Conservation (phyloP, 2,329 filamentous ascomycete species). For the Hypoxylon sp. region DNA sequence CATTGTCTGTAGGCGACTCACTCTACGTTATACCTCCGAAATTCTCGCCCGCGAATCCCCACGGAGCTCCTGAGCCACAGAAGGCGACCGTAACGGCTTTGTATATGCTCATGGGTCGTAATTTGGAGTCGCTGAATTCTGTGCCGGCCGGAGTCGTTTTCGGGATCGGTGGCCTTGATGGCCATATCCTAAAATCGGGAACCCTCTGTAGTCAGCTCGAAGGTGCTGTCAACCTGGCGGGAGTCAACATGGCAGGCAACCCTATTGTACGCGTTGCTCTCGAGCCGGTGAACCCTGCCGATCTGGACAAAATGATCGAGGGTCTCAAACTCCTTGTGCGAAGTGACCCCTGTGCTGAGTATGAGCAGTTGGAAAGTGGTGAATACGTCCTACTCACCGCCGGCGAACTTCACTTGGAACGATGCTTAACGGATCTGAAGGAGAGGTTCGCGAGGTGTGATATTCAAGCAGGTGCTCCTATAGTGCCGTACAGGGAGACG, state of each 20-base stretch:
- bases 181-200: conserved; percentile 93
- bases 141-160: conserved; percentile 96
- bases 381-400: conserved; percentile 96
- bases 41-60: conserved; percentile 84
- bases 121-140: conserved; percentile 82
- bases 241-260: conserved; percentile 81
- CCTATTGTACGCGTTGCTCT: conserved; percentile 96
- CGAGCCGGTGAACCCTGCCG: conserved; percentile 90
- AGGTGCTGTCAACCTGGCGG: conserved; percentile 90
- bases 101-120: conserved; percentile 96
- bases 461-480: conserved; percentile 92
- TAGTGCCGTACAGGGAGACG: conserved; percentile 95
- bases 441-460: conserved; percentile 95
- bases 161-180: conserved; percentile 91
- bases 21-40: conserved; percentile 94
- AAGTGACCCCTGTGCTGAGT: conserved; percentile 95
- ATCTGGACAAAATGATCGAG: conserved; percentile 94
- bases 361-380: conserved; percentile 91
- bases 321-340: conserved; percentile 90
- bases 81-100: conserved; percentile 88
- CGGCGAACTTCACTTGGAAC: conserved; percentile 92
- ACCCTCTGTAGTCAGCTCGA: conserved; percentile 90
- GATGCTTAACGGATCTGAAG: conserved; percentile 91
- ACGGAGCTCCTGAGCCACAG: conserved; percentile 78
- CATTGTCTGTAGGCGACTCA: conserved; percentile 86